Conservation (phyloP, 192 early-diverging fungal genomes). For the Mortierella alpina region DNA sequence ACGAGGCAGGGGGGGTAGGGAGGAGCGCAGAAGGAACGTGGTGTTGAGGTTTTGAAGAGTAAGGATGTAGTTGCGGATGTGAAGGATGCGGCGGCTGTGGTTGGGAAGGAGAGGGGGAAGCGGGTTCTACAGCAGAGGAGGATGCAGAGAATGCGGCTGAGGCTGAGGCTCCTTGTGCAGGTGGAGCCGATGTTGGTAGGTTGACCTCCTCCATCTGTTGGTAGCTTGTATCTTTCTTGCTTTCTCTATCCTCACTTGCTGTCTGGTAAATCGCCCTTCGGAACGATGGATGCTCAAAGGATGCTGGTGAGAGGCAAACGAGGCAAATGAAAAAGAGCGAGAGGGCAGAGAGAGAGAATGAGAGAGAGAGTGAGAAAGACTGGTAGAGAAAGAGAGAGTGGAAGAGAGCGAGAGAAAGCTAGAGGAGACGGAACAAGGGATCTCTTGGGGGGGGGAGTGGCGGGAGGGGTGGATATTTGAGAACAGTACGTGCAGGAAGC, state of each 20-base stretch:
- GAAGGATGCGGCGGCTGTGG: neutral
- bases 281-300: neutral
- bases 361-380: neutral
- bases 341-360: neutral
- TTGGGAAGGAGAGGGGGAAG: neutral
- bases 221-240: no score
- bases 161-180: neutral
- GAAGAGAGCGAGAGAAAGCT: neutral
- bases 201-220: neutral
- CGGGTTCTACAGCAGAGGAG: neutral
- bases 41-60: neutral
- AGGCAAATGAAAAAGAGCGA: neutral
- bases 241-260: no score
- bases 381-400: neutral
- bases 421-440: neutral
- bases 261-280: no score
- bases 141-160: neutral
- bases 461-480: neutral
- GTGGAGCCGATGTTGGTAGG: neutral
- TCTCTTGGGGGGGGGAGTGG: neutral
- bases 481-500: no score
- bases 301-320: neutral
- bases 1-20: neutral
- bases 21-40: neutral
- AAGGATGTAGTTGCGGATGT: constrained; percentile 12